Conservation (phyloP, 2,329 filamentous ascomycete species). For the Pseudonectria foliicola region DNA sequence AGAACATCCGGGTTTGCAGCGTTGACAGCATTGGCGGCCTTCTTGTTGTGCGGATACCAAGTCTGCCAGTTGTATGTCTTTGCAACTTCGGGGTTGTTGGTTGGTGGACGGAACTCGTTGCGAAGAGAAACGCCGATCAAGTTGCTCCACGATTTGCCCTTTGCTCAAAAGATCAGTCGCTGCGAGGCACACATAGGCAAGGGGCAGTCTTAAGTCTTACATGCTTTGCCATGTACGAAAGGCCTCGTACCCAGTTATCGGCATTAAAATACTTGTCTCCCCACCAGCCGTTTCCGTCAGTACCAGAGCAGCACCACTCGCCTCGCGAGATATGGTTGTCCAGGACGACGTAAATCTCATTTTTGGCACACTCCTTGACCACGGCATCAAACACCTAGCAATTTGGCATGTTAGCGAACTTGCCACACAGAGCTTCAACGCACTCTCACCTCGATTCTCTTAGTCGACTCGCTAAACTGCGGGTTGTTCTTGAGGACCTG, state of each 20-base stretch:
- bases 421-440: neutral
- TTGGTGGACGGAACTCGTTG: slow-evolving; percentile 45
- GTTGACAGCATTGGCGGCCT: slow-evolving; percentile 44
- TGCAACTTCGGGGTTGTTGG: slow-evolving; percentile 25
- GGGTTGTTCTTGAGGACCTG: slow-evolving; percentile 52
- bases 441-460: slow-evolving; percentile 38
- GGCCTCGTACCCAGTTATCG: slow-evolving; percentile 53
- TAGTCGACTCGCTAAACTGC: slow-evolving; percentile 45
- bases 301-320: slow-evolving; percentile 49
- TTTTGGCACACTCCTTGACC: slow-evolving; percentile 47
- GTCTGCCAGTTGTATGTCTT: slow-evolving; percentile 47
- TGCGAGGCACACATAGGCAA: neutral
- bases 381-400: slow-evolving; percentile 48
- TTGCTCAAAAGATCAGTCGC: neutral
- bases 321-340: slow-evolving; percentile 56
- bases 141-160: slow-evolving; percentile 40
- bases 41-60: slow-evolving; percentile 45
- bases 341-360: slow-evolving; percentile 50
- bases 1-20: slow-evolving; percentile 42
- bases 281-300: slow-evolving; percentile 54
- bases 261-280: slow-evolving; percentile 53
- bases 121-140: slow-evolving; percentile 45
- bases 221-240: slow-evolving; percentile 53
- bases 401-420: neutral
- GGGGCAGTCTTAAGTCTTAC: slow-evolving; percentile 26